phyloP scores from a whole-genome alignment of 1,284 basidiomycete species.

The Austroboletus novae-zelandiae region DNA sequence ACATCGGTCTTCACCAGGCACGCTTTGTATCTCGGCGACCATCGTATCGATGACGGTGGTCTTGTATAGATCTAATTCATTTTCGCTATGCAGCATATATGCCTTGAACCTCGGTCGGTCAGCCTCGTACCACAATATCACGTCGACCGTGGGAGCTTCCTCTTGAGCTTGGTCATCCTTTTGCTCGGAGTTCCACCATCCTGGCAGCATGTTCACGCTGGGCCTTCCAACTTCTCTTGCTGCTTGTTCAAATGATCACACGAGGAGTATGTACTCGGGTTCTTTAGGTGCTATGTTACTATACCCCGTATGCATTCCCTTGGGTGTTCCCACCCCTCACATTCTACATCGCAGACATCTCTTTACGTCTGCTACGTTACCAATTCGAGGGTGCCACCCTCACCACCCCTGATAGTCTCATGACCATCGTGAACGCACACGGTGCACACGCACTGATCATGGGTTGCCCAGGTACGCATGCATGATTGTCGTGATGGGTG shows the following conservation, averaged over 20 bases:
- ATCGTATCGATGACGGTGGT: constrained; percentile 70
- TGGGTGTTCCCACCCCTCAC: constrained; percentile 83
- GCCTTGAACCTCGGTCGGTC: constrained; percentile 41
- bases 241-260: constrained; percentile 33
- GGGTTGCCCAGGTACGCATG: constrained; percentile 59
- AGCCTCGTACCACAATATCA: not conserved
- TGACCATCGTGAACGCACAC: constrained; percentile 60
- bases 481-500: constrained; percentile 71
- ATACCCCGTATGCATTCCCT: constrained; percentile 71
- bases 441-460: not conserved
- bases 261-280: constrained; percentile 46
- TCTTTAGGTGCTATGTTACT: constrained; percentile 78
- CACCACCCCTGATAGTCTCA: constrained; percentile 55
- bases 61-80: constrained; percentile 48
- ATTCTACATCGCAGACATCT: constrained; percentile 74
- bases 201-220: constrained; percentile 30
- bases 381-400: constrained; percentile 75
- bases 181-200: constrained; percentile 34
- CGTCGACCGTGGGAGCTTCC: constrained; percentile 8
- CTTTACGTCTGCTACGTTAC: constrained; percentile 66
- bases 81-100: constrained; percentile 59
- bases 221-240: constrained; percentile 33
- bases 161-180: constrained; percentile 31
- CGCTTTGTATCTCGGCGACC: constrained; percentile 70
- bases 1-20: no score